Conservation (phyloP, 805 yeast genomes). For the Saccharomyces jurei region DNA sequence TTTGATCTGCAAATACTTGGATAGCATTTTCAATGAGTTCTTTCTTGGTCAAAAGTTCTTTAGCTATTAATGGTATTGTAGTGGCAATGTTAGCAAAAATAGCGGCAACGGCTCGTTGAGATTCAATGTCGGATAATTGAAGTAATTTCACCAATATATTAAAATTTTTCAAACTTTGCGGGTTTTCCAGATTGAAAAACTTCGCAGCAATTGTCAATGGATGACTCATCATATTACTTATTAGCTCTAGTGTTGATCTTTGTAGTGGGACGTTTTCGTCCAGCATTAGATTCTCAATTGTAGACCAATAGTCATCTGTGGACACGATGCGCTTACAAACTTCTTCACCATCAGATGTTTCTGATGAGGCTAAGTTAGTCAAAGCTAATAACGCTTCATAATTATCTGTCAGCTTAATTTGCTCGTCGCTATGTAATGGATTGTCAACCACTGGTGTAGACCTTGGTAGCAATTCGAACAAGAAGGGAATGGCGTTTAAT, state of each 20-base stretch:
- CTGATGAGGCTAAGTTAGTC: constrained; percentile 54
- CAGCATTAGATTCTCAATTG: constrained; percentile 38
- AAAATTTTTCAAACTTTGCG: constrained; percentile 34
- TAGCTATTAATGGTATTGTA: constrained; percentile 31
- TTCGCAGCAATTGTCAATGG: constrained; percentile 37
- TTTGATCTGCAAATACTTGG: constrained; percentile 22
- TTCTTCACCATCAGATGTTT: constrained; percentile 34
- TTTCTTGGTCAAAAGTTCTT: constrained; percentile 21
- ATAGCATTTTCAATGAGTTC: constrained; percentile 22
- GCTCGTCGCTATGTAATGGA: constrained; percentile 11
- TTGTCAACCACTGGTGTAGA: constrained; percentile 3
- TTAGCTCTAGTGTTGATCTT: constrained; percentile 52
- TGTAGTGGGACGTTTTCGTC: constrained; percentile 44
- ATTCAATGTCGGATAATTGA: constrained; percentile 31
- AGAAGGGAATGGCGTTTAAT: constrained; percentile 36
- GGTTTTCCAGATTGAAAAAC: constrained; percentile 47
- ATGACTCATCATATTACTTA: constrained; percentile 48
- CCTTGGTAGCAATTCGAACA: constrained; percentile 35
- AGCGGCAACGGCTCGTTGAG: constrained; percentile 38
- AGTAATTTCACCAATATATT: constrained; percentile 35
- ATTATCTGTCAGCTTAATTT: constrained; percentile 28
- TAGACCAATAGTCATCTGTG: constrained; percentile 37
- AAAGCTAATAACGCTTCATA: constrained; percentile 55
- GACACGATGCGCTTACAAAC: constrained; percentile 26
- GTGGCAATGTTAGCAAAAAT: constrained; percentile 31